phyloP scores from a whole-genome alignment of 2,329 filamentous ascomycete genomes.

The Arthrobotrys entomopaga region DNA sequence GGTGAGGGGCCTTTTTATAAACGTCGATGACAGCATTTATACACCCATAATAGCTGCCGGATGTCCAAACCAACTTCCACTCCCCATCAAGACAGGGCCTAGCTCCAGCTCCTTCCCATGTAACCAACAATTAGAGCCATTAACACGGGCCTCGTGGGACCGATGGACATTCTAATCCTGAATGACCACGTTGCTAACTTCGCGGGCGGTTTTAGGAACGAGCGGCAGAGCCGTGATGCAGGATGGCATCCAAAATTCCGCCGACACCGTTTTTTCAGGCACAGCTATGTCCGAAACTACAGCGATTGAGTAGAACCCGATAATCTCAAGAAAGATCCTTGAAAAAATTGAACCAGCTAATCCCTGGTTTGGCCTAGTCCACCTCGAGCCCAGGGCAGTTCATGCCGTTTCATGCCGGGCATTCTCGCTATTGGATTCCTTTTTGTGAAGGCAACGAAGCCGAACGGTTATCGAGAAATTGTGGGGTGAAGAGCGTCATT shows the following conservation, averaged over 20 bases:
- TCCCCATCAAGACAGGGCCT: slow-evolving; percentile 19
- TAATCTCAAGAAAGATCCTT: slow-evolving; percentile 9
- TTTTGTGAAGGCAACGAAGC: not conserved
- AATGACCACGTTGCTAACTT: not conserved
- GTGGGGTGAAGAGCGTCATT: slow-evolving; percentile 41
- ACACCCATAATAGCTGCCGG: not conserved
- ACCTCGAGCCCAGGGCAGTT: slow-evolving; percentile 11
- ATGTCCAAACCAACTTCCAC: not conserved
- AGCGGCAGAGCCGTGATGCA: slow-evolving; percentile 2
- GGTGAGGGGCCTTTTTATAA: slow-evolving; percentile 44
- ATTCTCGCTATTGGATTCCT: slow-evolving; percentile 10
- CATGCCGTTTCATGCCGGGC: slow-evolving; percentile 13
- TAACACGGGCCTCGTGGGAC: not conserved
- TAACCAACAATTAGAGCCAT: slow-evolving; percentile 3
- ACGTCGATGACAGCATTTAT: not conserved
- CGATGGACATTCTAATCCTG: not conserved
- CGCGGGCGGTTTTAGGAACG: slow-evolving; percentile 41
- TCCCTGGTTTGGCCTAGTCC: not conserved
- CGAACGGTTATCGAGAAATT: slow-evolving; percentile 22
- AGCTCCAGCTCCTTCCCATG: slow-evolving; percentile 8
- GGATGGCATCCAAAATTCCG: slow-evolving; percentile 21
- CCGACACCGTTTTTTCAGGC: slow-evolving; percentile 18
- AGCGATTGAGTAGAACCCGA: not conserved
- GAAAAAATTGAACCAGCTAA: slow-evolving; percentile 5
- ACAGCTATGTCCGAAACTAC: slow-evolving; percentile 34